These are phyloP conservation scores for Coccomyxa subellipsoidea DNA, from an alignment of 163 green algal species.

Conservation along the genomic window DNA sequence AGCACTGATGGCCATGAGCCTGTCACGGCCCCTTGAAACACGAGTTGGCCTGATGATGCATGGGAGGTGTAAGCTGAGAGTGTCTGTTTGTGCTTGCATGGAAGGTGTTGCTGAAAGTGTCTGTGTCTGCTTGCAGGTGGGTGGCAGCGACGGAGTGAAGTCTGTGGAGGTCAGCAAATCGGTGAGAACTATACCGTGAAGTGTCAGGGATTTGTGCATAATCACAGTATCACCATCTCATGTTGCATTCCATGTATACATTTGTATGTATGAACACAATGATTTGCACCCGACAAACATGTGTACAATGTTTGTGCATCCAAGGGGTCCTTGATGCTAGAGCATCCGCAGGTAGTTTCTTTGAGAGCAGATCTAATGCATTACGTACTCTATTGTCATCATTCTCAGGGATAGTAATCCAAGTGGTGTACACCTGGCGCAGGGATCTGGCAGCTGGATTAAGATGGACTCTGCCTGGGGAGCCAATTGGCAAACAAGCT, in stretches of 20 bases:
- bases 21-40: neutral
- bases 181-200: neutral
- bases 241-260: too few relatives aligned
- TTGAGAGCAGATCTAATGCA: too few relatives aligned
- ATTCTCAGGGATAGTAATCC: too few relatives aligned
- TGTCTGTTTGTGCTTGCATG: neutral
- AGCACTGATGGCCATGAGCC: neutral
- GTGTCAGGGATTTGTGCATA: too few relatives aligned
- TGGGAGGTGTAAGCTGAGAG: neutral
- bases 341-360: too few relatives aligned
- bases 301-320: too few relatives aligned
- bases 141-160: neutral
- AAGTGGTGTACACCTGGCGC: too few relatives aligned
- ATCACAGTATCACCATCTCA: neutral
- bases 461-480: conserved; percentile 44
- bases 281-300: neutral
- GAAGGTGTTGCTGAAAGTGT: neutral
- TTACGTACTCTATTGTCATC: too few relatives aligned
- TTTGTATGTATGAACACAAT: too few relatives aligned
- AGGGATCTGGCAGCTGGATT: conserved; percentile 22
- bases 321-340: neutral
- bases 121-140: neutral
- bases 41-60: too few relatives aligned
- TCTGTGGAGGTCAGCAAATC: neutral
- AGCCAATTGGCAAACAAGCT: conserved; percentile 40